Evolutionary conservation across 176 grass and related monocot species (phyloP).

Genomic region (Pontederia paniculata): DNA sequence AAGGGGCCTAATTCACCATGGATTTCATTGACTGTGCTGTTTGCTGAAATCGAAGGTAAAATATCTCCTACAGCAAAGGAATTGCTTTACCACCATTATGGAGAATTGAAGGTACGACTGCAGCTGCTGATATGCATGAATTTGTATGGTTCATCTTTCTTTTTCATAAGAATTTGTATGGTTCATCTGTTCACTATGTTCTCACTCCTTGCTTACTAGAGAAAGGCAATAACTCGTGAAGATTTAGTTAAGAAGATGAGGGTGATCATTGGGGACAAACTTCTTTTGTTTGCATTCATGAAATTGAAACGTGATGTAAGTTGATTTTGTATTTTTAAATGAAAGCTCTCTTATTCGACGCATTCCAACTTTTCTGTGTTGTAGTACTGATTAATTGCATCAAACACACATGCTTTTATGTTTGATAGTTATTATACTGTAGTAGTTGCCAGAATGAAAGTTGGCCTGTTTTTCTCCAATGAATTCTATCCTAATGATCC

Average conservation of each 20-base stretch:
- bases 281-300: slow-evolving; percentile 45
- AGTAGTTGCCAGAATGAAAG: no score
- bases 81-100: slow-evolving; percentile 56
- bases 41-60: slow-evolving; percentile 43
- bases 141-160: slow-evolving; percentile 1
- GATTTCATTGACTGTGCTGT: slow-evolving; percentile 54
- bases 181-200: slow-evolving; percentile 15
- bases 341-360: no score
- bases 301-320: slow-evolving; percentile 56
- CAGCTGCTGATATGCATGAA: background rate
- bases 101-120: slow-evolving; percentile 52
- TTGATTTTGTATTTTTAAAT: background rate
- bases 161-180: background rate
- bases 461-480: no score
- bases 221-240: slow-evolving; percentile 46
- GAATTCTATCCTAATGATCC: no score
- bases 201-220: slow-evolving; percentile 22
- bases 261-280: slow-evolving; percentile 52
- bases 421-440: no score
- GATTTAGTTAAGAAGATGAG: slow-evolving; percentile 65
- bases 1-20: slow-evolving; percentile 56
- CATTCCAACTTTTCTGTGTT: no score
- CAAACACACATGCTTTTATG: no score
- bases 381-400: no score
- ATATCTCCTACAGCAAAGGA: slow-evolving; percentile 49